Evolutionary conservation across 495 filamentous ascomycete genomes (phyloP), one percentile per base, ranked within the genome.

Genomic region (Terfezia claveryi): DNA sequence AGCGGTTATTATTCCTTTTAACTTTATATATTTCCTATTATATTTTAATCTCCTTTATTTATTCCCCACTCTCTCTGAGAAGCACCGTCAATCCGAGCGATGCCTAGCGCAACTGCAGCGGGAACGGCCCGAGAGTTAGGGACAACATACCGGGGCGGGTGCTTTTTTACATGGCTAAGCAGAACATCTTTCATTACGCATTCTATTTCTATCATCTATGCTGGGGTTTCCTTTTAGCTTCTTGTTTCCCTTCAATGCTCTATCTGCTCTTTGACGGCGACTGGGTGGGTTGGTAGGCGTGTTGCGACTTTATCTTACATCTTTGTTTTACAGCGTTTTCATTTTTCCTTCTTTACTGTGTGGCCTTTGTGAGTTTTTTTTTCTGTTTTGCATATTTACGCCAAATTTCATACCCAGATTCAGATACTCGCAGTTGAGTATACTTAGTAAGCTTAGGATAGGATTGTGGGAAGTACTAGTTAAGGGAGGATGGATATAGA

Each of bases 1-100:
- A 27, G 20, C 36, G 54, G 49, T 51, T 52, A 36, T 56, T 49
- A 56, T 52, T 56, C 17, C 41, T 20, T 46, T 46, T 46, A 46
- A 46, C 41, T 46, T 8, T 20, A 46, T 46, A 14, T 46, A 46
- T 46, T 14, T 46, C 41, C 41, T 9, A 5, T 5, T 46, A 4
- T 20, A 0, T 46, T 46, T 46, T 46, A 46, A 46, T 46, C 8
- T 46, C 41, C 8, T 46, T 46, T 46, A 46, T 46, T 46, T 46
- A 14, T 46, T 46, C 17, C 41, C 17, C 41, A 14, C 41, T 46
- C 41, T 46, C 41, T 46, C 41, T 46, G 27, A 32, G 27, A 32
- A 32, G 27, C 27, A 32, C 27, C 27, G 27, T 32, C 27, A 32
- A 32, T 32, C 27, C 27, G 27, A 32, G 27, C 27, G 27, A 32